A percentile compares a stretch with the other conserved stretches of the same genome.
Evolutionary conservation across 2,329 filamentous ascomycete species (phyloP).

Genomic region (Pestalotiopsis sp.): DNA sequence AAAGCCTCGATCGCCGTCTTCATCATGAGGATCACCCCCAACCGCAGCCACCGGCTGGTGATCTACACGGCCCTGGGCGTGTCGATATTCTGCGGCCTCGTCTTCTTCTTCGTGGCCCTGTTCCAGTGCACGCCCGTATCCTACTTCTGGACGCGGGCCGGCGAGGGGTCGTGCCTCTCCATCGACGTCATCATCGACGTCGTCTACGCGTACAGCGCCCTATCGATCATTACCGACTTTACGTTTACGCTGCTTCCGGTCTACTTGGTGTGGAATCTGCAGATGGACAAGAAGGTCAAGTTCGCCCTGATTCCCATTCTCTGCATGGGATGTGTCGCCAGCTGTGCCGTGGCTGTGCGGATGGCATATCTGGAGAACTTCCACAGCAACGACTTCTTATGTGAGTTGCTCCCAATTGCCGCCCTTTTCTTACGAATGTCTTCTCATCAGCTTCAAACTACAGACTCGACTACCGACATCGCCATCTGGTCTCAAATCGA

Average conservation of each 20-base stretch:
- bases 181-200: slow-evolving; percentile 42
- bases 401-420: slow-evolving; percentile 5
- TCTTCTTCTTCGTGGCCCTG: slow-evolving; percentile 24
- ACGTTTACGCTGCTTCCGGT: slow-evolving; percentile 43
- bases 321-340: slow-evolving; percentile 44
- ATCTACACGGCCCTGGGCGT: slow-evolving; percentile 20
- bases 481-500: slow-evolving; percentile 34
- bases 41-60: slow-evolving; percentile 18
- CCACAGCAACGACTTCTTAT: slow-evolving; percentile 20
- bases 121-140: slow-evolving; percentile 21
- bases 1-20: slow-evolving; percentile 24
- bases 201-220: slow-evolving; percentile 40
- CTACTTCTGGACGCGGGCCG: slow-evolving; percentile 21
- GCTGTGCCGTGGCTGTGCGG: slow-evolving; percentile 21
- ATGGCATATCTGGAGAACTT: slow-evolving; percentile 20
- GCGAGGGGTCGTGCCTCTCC: slow-evolving; percentile 25
- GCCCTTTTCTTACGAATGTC: too few species aligned
- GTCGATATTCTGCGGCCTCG: slow-evolving; percentile 18
- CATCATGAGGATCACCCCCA: slow-evolving; percentile 22
- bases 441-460: not conserved
- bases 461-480: slow-evolving; percentile 20
- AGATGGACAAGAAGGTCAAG: slow-evolving; percentile 48
- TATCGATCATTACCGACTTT: slow-evolving; percentile 39
- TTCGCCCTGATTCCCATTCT: slow-evolving; percentile 46
- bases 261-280: slow-evolving; percentile 45